These are phyloP conservation scores for Neolentinus lepideus DNA, from an alignment of 1,284 basidiomycete genomes.

Conservation along the genomic window DNA sequence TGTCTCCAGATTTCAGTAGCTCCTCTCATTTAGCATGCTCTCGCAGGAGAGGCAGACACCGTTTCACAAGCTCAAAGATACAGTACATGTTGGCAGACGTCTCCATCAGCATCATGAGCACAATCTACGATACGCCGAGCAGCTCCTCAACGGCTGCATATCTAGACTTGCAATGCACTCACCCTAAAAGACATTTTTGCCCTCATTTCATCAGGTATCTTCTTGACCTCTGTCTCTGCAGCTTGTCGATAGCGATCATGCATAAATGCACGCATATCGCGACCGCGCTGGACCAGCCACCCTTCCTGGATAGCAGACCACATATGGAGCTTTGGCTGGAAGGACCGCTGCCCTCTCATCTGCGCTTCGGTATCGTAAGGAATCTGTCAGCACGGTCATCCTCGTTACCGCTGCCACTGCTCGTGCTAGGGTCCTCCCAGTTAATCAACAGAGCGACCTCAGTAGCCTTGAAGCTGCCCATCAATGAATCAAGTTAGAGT, in stretches of 20 bases:
- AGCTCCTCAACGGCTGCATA: neutral
- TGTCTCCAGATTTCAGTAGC: constrained; percentile 57
- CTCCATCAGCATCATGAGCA: constrained; percentile 65
- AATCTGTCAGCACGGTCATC: constrained; percentile 44
- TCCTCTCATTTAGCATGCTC: constrained; percentile 55
- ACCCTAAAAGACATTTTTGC: constrained; percentile 69
- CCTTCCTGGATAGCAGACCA: constrained; percentile 59
- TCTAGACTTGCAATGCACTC: constrained; percentile 4
- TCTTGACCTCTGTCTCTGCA: constrained; percentile 48
- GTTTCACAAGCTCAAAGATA: constrained; percentile 60
- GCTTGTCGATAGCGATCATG: constrained; percentile 69
- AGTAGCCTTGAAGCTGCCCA: constrained; percentile 54
- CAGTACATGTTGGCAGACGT: constrained; percentile 52
- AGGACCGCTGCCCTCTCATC: constrained; percentile 28
- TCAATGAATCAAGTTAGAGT: neutral
- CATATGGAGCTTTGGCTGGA: constrained; percentile 54
- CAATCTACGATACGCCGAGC: constrained; percentile 46
- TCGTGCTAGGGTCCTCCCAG: constrained; percentile 51
- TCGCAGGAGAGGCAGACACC: constrained; percentile 51
- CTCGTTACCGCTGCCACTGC: constrained; percentile 47
- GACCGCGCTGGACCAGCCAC: constrained; percentile 60
- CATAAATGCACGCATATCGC: constrained; percentile 68
- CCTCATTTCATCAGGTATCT: constrained; percentile 38
- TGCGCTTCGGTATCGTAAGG: constrained; percentile 14
- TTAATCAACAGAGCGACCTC: constrained; percentile 68